Evolutionary conservation across 345 rosid species (phyloP), one percentile per base, ranked within the genome.

Genomic region (Mangifera indica): DNA sequence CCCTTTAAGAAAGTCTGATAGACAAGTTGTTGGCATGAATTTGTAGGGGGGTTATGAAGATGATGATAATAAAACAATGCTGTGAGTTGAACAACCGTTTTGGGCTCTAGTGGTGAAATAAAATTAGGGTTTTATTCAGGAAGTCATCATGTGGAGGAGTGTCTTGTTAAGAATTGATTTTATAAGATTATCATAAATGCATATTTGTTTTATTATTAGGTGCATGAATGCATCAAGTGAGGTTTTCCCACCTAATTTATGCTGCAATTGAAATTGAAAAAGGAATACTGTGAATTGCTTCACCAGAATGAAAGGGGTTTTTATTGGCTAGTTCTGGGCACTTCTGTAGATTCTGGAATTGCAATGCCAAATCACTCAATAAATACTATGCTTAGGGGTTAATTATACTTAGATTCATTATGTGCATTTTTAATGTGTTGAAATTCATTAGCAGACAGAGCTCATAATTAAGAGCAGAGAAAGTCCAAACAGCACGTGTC

Each of bases 41-140:
- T 24, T 29, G 32, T n/a, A 52, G 10, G 49, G 51, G 13, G 60
- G 64, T 58, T 26, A 32, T 17, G 73, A 70, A 45, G 54, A 70
- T 18, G 32, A 29, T 46, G 63, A 70, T 17, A 58, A 44, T 25
- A 18, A 34, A 29, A 32, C 17, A 26, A 13, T 14, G 0, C 2
- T 18, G 25, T 25, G 2, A 44, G 65, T 59, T 49, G 67, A 60
- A 60, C 67, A 9, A n/a, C 56, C 22, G 11, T 12, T 42, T 68
- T 21, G 62, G 72, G 15, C 62, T 7, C 13, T 21, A 10, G 10
- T 37, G 51, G 25, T 24, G 12, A 40, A 34, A 63, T 26, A 45
- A 64, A 64, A 22, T 34, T 22, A 24, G 44, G 15, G 63, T 59
- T 22, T 56, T 32, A 4, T 8, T 21, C 5, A 22, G 9, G 14